These are phyloP conservation scores for Cairneyella variabilis DNA, from an alignment of 495 filamentous ascomycete genomes.

Conservation along the genomic window DNA sequence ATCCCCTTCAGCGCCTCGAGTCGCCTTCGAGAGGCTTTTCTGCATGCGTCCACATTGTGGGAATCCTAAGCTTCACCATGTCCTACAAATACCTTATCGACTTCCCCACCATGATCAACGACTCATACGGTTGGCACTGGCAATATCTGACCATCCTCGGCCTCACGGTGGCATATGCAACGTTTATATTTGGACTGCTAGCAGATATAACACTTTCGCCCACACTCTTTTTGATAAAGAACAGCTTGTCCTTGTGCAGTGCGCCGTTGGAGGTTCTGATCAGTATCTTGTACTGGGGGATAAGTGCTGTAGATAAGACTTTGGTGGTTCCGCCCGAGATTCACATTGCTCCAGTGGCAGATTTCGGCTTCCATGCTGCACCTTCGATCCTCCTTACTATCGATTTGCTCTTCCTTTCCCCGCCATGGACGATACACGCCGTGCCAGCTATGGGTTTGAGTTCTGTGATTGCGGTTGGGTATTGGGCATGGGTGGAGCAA, in stretches of 20 bases:
- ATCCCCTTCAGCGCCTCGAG: constrained; percentile 67
- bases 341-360: constrained; percentile 43
- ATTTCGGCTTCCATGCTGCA: constrained; percentile 76
- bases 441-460: constrained; percentile 60
- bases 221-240: constrained; percentile 68
- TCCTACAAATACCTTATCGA: constrained; percentile 57
- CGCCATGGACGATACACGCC: constrained; percentile 71
- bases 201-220: constrained; percentile 69
- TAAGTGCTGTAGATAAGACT: constrained; percentile 60
- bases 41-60: constrained; percentile 63
- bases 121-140: constrained; percentile 77
- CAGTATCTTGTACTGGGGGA: constrained; percentile 79
- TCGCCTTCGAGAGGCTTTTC: constrained; percentile 71
- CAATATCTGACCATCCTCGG: constrained; percentile 86
- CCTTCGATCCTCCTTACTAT: constrained; percentile 67
- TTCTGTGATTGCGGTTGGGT: constrained; percentile 61
- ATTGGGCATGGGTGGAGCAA: constrained; percentile 87
- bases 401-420: constrained; percentile 72
- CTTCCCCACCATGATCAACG: constrained; percentile 48
- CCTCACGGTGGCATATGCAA: constrained; percentile 61
- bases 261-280: constrained; percentile 80
- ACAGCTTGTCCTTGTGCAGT: constrained; percentile 64
- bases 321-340: constrained; percentile 46
- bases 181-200: constrained; percentile 66
- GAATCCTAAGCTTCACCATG: constrained; percentile 63